Conservation (phyloP, 768 basidiomycete species). For the Serpula lacrymans region DNA sequence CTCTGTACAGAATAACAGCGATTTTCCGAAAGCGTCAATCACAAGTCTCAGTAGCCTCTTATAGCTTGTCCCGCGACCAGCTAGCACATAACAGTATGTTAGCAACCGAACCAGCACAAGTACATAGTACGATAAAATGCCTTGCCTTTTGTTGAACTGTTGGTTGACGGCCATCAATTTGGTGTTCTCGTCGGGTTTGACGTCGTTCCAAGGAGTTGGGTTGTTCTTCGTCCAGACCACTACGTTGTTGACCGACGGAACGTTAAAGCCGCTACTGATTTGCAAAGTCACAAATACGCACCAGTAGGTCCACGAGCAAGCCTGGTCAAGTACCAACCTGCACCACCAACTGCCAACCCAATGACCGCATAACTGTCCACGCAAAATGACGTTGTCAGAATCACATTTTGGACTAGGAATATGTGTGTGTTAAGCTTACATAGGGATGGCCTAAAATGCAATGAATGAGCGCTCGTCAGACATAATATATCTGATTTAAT, state of each 20-base stretch:
- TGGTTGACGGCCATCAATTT: slow-evolving; percentile 70
- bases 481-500: slow-evolving; percentile 2
- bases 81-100: slow-evolving; percentile 33
- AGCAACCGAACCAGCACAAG: not conserved
- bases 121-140: slow-evolving; percentile 9
- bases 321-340: slow-evolving; percentile 63
- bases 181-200: slow-evolving; percentile 70
- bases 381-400: slow-evolving; percentile 7
- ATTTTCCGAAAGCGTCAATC: too few relatives aligned
- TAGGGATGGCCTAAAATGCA: slow-evolving; percentile 45
- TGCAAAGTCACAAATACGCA: slow-evolving; percentile 26
- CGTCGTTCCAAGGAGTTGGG: slow-evolving; percentile 86
- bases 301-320: slow-evolving; percentile 56
- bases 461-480: not conserved
- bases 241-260: slow-evolving; percentile 17
- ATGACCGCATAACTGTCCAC: slow-evolving; percentile 46
- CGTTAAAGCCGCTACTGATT: not conserved
- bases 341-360: slow-evolving; percentile 51
- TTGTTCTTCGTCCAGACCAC: slow-evolving; percentile 67
- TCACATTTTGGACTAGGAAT: too few relatives aligned
- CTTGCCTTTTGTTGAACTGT: slow-evolving; percentile 72
- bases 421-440: slow-evolving; percentile 36
- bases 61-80: slow-evolving; percentile 76
- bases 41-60: too few relatives aligned
- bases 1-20: too few relatives aligned